Percentiles rank a stretch among this genome's conserved stretches.
phyloP scores from a whole-genome alignment of 495 filamentous ascomycete species.

The Monascus purpureus region DNA sequence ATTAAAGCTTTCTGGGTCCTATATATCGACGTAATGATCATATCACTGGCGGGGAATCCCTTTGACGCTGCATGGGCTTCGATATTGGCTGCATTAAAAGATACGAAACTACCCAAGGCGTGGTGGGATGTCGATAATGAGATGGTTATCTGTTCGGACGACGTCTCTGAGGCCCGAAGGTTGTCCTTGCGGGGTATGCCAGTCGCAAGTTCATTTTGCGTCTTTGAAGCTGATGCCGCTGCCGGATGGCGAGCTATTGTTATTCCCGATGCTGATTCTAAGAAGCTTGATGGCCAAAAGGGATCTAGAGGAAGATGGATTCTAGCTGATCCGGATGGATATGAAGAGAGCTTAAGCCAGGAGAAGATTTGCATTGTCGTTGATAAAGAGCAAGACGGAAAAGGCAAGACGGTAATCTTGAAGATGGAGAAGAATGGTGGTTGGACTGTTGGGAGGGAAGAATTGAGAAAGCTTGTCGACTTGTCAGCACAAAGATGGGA shows the following conservation, averaged over 20 bases:
- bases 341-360: conserved; percentile 70
- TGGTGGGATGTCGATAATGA: conserved; percentile 79
- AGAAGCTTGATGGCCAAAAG: conserved; percentile 17
- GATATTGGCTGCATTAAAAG: conserved; percentile 63
- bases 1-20: conserved; percentile 85
- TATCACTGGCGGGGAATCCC: conserved; percentile 79
- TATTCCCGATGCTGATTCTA: conserved; percentile 25
- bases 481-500: conserved; percentile 41
- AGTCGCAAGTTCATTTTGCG: conserved; percentile 55
- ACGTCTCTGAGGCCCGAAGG: conserved; percentile 27
- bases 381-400: conserved; percentile 38
- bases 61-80: conserved; percentile 85
- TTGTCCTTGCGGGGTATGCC: conserved; percentile 47
- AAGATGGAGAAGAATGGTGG: conserved; percentile 77
- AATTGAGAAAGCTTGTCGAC: conserved; percentile 39
- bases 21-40: conserved; percentile 82
- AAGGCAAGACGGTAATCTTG: conserved; percentile 41
- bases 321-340: conserved; percentile 74
- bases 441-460: conserved; percentile 38
- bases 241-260: conserved; percentile 24
- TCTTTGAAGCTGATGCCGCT: conserved; percentile 54
- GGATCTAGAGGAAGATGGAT: conserved; percentile 50
- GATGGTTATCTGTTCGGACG: conserved; percentile 58
- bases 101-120: conserved; percentile 66
- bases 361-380: conserved; percentile 65